Evolutionary conservation across 2,329 filamentous ascomycete genomes (phyloP), one percentile per base, ranked within the genome.

Genomic region (Talaromyces sp.): DNA sequence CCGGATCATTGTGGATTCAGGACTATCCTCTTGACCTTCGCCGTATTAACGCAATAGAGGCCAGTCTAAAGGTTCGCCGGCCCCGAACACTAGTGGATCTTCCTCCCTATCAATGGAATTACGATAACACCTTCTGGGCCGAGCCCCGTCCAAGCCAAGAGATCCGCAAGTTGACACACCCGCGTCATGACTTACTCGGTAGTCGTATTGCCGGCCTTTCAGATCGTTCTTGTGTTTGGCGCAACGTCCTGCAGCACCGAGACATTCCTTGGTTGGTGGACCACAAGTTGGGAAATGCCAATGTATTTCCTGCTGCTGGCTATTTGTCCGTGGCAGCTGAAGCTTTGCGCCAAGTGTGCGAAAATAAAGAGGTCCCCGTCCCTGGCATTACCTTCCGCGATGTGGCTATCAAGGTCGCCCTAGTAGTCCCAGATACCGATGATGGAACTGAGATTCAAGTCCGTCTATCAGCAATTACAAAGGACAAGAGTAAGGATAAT

Each of bases 61-160:
- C n/a, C n/a, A n/a, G n/a, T n/a, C n/a, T n/a, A n/a, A n/a, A n/a
- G n/a, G n/a, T n/a, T n/a, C n/a, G n/a, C n/a, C n/a, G n/a, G n/a
- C n/a, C n/a, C n/a, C n/a, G n/a, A n/a, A n/a, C n/a, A n/a, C 46
- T 60, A 14, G 25, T 52, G 5, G 58, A 60, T 18, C 46, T 60
- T 2, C 58, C 58, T 1, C 33, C 31, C 3, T 60, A 60, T 28
- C 23, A 37, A 6, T 63, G 61, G 61, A 52, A 58, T 39, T 31
- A 63, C 39, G 21, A 42, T 1, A 33, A 18, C 3, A 25, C 3
- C 0, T 52, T 33, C 44, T 63, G 61, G 61, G 14, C 46, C 16
- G 61, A 63, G 18, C 56, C 28, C 23, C 25, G 33, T 6, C 5
- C n/a, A 1, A 60, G 23, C 12, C n/a, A 39, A 28, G 33, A 42